phyloP scores from a whole-genome alignment of 108 stramenopile genomes.

The Pseudonitzschia delicatissima region DNA sequence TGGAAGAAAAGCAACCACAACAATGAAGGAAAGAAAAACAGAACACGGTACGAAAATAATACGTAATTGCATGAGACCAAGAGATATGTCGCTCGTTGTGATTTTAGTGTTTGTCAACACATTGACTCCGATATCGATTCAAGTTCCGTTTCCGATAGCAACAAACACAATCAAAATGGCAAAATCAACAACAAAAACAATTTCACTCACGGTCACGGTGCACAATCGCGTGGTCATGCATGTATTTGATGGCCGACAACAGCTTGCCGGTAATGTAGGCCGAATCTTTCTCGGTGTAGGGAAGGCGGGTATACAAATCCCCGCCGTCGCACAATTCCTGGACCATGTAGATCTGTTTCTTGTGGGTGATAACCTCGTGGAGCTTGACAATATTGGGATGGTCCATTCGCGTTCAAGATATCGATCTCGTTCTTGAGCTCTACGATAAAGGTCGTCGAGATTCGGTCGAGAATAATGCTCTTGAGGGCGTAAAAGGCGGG shows the following conservation, averaged over 20 bases:
- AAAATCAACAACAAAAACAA: background rate
- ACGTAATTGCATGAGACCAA: too few species aligned
- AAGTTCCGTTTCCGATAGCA: too few species aligned
- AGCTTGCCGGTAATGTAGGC: constrained; percentile 57
- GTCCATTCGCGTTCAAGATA: constrained; percentile 77
- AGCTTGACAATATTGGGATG: constrained; percentile 94
- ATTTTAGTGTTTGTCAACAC: too few species aligned
- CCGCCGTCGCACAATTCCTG: constrained; percentile 76
- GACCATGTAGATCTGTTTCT: constrained; percentile 72
- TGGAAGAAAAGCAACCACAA: too few species aligned
- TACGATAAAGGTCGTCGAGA: constrained; percentile 56
- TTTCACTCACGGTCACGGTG: constrained; percentile 98
- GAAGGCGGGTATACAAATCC: constrained; percentile 58
- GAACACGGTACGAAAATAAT: too few species aligned
- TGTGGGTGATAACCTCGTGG: constrained; percentile 78
- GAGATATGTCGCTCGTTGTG: background rate
- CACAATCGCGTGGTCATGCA: constrained; percentile 89
- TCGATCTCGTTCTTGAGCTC: constrained; percentile 89
- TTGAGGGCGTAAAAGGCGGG: constrained; percentile 58
- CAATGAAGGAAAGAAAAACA: too few species aligned
- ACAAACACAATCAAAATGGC: too few species aligned
- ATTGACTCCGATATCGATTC: too few species aligned
- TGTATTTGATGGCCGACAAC: constrained; percentile 72
- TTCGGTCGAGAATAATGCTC: constrained; percentile 54
- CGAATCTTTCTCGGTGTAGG: constrained; percentile 71